These are phyloP conservation scores for Kodamaea sagamina DNA, from an alignment of 805 yeast genomes.

Conservation along the genomic window DNA sequence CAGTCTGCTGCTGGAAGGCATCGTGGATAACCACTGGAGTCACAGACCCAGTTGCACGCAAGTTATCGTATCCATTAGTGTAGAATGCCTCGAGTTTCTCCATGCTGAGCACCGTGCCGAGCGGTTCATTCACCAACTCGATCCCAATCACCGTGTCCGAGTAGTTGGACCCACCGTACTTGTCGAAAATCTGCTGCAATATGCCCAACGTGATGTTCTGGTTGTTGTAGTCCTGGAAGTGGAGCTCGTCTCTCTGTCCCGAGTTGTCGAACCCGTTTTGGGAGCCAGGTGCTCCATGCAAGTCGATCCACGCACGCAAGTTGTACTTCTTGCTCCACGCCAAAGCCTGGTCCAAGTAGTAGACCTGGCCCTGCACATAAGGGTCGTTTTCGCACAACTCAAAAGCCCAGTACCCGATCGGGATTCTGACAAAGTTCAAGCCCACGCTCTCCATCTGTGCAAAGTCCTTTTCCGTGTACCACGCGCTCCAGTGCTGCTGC, in stretches of 20 bases:
- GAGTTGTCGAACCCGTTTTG: constrained; percentile 97
- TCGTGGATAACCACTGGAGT: constrained; percentile 73
- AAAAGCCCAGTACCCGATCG: constrained; percentile 96
- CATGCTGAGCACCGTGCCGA: constrained; percentile 68
- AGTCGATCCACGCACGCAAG: constrained; percentile 83
- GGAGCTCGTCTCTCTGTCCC: constrained; percentile 67
- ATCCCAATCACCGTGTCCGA: constrained; percentile 78
- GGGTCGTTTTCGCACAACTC: constrained; percentile 65
- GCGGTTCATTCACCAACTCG: constrained; percentile 87
- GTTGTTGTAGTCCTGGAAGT: constrained; percentile 60
- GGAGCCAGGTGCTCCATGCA: constrained; percentile 96
- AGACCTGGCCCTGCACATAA: constrained; percentile 78
- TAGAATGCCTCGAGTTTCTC: constrained; percentile 60
- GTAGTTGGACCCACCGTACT: constrained; percentile 64
- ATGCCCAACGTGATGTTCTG: constrained; percentile 56
- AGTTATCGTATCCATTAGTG: constrained; percentile 59
- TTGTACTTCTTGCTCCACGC: constrained; percentile 66
- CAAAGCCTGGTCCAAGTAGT: constrained; percentile 73
- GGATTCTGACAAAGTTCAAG: constrained; percentile 83
- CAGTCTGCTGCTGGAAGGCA: constrained; percentile 62
- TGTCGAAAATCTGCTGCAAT: constrained; percentile 53
- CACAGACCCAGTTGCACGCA: constrained; percentile 55
- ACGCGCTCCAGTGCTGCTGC: constrained; percentile 73
- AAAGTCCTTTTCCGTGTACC: constrained; percentile 76
- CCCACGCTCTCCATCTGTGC: constrained; percentile 59